A percentile compares a stretch with the other conserved stretches of the same genome.
These are phyloP conservation scores for Thermothielavioides terrestris DNA, from an alignment of 495 filamentous ascomycete genomes.

Conservation along the genomic window DNA sequence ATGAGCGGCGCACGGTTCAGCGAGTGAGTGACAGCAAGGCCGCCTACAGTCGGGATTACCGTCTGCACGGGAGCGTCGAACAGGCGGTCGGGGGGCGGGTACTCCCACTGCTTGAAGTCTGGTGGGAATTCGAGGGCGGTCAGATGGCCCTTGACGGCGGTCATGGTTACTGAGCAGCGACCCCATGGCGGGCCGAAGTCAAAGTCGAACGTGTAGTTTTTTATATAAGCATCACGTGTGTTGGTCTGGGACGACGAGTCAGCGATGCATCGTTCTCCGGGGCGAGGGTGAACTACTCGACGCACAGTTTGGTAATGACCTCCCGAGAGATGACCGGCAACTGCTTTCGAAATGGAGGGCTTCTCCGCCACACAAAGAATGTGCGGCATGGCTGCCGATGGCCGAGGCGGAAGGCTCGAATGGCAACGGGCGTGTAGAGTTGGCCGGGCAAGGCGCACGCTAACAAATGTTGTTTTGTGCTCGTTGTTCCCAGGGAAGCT, in stretches of 20 bases:
- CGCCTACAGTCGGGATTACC: conserved; percentile 52
- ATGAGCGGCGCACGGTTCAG: neutral
- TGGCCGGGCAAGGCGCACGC: neutral
- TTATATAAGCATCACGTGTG: conserved; percentile 65
- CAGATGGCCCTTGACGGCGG: conserved; percentile 80
- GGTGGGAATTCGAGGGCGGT: conserved; percentile 61
- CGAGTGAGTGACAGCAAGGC: neutral
- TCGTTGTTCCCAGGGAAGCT: neutral
- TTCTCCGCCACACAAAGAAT: conserved; percentile 96
- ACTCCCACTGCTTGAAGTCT: conserved; percentile 67
- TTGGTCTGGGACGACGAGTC: conserved; percentile 30
- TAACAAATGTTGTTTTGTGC: neutral
- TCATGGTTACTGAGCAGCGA: conserved; percentile 78
- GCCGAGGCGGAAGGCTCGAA: neutral
- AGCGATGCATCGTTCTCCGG: neutral
- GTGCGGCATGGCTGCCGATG: conserved; percentile 30
- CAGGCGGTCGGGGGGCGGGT: conserved; percentile 65
- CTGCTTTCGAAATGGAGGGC: conserved; percentile 90
- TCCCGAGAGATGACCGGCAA: conserved; percentile 78
- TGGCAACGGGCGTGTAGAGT: neutral
- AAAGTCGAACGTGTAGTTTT: conserved; percentile 90
- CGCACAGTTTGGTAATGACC: conserved; percentile 61
- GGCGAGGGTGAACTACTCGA: conserved; percentile 10
- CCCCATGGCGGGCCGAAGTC: conserved; percentile 79
- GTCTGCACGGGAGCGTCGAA: conserved; percentile 75